Percentiles rank a stretch among this genome's conserved stretches.
These are phyloP conservation scores for Diaporthe vaccinii DNA, from an alignment of 2,329 filamentous ascomycete species.

Conservation along the genomic window DNA sequence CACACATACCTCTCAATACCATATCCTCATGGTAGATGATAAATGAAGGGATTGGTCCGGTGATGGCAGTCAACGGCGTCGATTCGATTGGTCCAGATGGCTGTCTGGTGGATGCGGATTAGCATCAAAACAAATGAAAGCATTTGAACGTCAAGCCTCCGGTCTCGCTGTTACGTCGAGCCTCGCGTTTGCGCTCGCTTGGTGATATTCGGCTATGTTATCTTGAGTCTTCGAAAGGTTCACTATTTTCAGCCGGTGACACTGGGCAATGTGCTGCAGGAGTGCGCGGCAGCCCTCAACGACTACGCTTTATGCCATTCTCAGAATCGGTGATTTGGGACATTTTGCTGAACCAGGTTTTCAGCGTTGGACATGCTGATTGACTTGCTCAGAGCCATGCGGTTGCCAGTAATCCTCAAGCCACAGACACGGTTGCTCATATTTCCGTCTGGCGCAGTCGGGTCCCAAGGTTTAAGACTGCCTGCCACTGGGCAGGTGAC, in stretches of 20 bases:
- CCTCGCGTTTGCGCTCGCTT: neutral
- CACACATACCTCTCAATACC: slow-evolving; percentile 39
- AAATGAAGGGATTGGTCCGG: slow-evolving; percentile 39
- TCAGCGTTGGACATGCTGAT: neutral
- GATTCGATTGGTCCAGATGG: slow-evolving; percentile 40
- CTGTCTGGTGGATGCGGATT: slow-evolving; percentile 42
- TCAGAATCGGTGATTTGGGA: neutral
- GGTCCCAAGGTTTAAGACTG: too few species aligned
- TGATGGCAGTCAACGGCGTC: slow-evolving; percentile 39
- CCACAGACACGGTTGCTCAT: neutral
- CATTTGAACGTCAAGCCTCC: slow-evolving; percentile 35
- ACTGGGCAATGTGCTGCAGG: too few species aligned
- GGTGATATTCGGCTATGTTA: neutral
- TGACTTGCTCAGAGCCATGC: neutral
- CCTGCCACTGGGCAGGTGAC: neutral
- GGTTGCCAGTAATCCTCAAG: too few species aligned
- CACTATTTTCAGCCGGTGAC: neutral
- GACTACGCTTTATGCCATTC: too few species aligned
- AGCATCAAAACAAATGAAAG: slow-evolving; percentile 42
- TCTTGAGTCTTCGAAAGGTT: neutral
- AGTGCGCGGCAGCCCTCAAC: neutral
- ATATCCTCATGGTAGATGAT: slow-evolving; percentile 39
- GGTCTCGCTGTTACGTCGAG: neutral
- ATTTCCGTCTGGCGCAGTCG: neutral
- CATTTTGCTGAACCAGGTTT: neutral